Evolutionary conservation across 768 basidiomycete genomes (phyloP).

Genomic region (Termitomyces sp.): DNA sequence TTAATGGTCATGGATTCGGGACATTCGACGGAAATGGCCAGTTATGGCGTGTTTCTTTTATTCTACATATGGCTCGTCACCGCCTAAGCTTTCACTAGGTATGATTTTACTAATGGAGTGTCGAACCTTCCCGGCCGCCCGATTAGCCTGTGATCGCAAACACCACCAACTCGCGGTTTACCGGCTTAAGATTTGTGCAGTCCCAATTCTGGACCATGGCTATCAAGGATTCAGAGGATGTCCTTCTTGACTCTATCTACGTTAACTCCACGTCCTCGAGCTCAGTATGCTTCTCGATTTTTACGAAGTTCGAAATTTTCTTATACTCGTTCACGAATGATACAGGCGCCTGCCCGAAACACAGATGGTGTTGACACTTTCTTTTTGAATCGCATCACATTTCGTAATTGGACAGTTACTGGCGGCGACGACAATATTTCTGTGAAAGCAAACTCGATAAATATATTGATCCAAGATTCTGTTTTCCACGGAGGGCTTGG

Average conservation of each 20-base stretch:
- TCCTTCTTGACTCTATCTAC: conserved; percentile 33
- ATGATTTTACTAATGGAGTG: conserved; percentile 30
- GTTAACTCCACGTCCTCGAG: conserved; percentile 34
- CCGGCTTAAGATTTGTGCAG: conserved; percentile 33
- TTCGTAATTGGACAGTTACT: conserved; percentile 32
- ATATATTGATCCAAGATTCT: conserved; percentile 33
- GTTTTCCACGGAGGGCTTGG: conserved; percentile 33
- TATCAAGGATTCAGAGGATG: conserved; percentile 29
- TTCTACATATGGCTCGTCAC: too few species aligned
- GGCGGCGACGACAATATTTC: conserved; percentile 37
- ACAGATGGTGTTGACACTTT: conserved; percentile 36
- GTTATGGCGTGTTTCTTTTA: conserved; percentile 26
- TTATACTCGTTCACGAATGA: not conserved
- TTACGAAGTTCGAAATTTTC: too few species aligned
- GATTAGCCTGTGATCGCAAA: conserved; percentile 32
- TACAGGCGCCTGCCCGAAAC: conserved; percentile 27
- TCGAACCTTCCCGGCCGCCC: conserved; percentile 36
- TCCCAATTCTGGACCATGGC: conserved; percentile 40
- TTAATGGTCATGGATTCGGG: conserved; percentile 29
- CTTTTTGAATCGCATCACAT: conserved; percentile 33
- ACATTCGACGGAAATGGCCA: conserved; percentile 40
- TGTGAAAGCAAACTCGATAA: conserved; percentile 36
- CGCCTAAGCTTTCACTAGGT: conserved; percentile 17
- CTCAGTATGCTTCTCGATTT: conserved; percentile 11
- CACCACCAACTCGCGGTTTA: conserved; percentile 29